These are phyloP conservation scores for Chlamydomonas incerta DNA, from an alignment of 139 green algal species.

Conservation along the genomic window DNA sequence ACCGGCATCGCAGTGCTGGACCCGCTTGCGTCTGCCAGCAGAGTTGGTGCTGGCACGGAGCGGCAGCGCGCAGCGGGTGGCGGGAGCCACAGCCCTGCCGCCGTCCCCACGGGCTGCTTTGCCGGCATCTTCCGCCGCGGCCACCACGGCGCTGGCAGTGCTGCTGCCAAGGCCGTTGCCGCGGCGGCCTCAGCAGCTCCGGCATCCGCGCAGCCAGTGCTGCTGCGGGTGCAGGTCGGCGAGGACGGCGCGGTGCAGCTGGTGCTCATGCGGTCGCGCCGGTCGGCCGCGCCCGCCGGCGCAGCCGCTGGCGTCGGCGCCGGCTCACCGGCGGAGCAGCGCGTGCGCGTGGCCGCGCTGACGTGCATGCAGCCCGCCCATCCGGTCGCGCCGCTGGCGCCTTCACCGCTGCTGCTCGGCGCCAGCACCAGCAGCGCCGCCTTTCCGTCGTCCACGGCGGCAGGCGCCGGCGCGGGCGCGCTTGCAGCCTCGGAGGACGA, in stretches of 20 bases:
- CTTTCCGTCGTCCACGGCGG: not conserved
- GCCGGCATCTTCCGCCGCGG: not conserved
- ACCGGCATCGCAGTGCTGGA: constrained; percentile 25
- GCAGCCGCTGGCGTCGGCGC: not conserved
- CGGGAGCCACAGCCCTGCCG: too few relatives aligned
- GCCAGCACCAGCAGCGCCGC: too few relatives aligned
- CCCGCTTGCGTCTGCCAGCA: not conserved
- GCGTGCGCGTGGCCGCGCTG: constrained; percentile 12
- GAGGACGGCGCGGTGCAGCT: constrained; percentile 4
- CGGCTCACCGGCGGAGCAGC: not conserved
- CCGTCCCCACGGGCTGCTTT: not conserved
- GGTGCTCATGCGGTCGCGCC: not conserved
- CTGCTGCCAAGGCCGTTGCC: not conserved
- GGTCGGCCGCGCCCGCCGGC: not conserved
- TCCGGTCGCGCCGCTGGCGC: not conserved
- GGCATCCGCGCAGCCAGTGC: not conserved
- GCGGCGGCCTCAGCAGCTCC: not conserved
- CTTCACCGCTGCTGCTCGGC: not conserved
- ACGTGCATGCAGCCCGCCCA: constrained; percentile 4
- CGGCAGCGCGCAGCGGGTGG: too few relatives aligned
- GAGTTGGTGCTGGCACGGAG: too few relatives aligned
- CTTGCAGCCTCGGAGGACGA: not conserved
- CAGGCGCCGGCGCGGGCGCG: not conserved
- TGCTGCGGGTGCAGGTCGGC: not conserved
- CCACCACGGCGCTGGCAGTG: not conserved